Evolutionary conservation across 305 asterid genomes (phyloP).

Genomic region (Coffea humblotiana): DNA sequence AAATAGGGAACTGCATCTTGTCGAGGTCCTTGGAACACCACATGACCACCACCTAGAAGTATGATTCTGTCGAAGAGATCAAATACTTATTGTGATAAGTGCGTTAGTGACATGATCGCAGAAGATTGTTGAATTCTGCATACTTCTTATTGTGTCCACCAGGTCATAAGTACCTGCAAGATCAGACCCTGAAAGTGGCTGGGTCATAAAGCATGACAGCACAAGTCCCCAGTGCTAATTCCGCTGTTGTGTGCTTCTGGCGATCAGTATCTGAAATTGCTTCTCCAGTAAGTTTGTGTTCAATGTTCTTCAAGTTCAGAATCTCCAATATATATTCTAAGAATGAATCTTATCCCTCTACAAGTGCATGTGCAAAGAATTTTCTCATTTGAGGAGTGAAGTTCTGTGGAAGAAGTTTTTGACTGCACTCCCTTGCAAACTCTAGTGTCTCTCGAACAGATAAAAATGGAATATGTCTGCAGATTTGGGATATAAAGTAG

Average conservation of each 20-base stretch:
- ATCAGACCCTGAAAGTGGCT: constrained; percentile 20
- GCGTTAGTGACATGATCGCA: constrained; percentile 17
- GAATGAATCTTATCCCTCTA: constrained; percentile 20
- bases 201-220: constrained; percentile 18
- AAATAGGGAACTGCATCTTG: constrained; percentile 16
- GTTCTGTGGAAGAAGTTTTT: constrained; percentile 15
- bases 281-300: constrained; percentile 11
- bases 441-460: constrained; percentile 17
- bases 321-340: constrained; percentile 16
- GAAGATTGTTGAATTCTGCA: constrained; percentile 22
- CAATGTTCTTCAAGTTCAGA: constrained; percentile 13
- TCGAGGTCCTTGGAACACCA: constrained; percentile 16
- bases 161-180: constrained; percentile 18
- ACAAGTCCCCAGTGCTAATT: constrained; percentile 12
- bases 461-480: constrained; percentile 17
- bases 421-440: constrained; percentile 22
- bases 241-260: constrained; percentile 20
- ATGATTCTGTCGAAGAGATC: constrained; percentile 15
- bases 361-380: constrained; percentile 12
- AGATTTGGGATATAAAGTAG: not conserved
- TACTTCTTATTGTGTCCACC: constrained; percentile 14
- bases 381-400: constrained; percentile 22
- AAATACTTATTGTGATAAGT: constrained; percentile 13
- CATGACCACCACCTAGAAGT: constrained; percentile 15
- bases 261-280: constrained; percentile 11